These are phyloP conservation scores for Blastomyces parvus DNA, from an alignment of 2,329 filamentous ascomycete genomes.

Conservation along the genomic window DNA sequence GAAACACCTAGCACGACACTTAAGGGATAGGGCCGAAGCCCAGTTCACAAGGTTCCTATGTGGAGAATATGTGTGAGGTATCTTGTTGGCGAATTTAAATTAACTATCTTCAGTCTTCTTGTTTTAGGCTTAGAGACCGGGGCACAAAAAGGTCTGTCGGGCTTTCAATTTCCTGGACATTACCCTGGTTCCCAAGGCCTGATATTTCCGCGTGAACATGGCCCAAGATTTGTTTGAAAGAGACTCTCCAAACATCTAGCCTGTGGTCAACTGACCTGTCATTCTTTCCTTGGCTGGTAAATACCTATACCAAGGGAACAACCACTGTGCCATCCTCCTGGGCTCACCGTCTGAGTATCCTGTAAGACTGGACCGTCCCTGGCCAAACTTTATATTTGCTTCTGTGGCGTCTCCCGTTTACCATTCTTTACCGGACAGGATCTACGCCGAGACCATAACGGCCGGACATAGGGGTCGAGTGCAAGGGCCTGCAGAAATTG, in stretches of 20 bases:
- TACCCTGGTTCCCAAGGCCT: neutral
- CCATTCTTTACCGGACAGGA: neutral
- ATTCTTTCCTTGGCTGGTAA: neutral
- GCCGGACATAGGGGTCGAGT: neutral
- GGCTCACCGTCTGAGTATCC: neutral
- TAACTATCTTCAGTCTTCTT: neutral
- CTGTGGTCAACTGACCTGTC: neutral
- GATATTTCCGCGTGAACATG: neutral
- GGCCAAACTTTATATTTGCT: neutral
- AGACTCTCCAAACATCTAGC: neutral
- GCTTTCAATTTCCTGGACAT: neutral
- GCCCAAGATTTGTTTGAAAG: constrained; percentile 1
- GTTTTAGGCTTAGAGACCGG: constrained; percentile 9
- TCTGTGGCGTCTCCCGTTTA: constrained; percentile 4
- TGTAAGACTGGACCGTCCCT: neutral
- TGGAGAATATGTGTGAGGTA: constrained; percentile 10
- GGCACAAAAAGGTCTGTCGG: neutral
- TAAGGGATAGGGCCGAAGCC: neutral
- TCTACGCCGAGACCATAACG: neutral
- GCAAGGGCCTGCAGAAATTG: neutral
- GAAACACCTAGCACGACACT: neutral
- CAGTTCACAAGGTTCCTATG: constrained; percentile 1
- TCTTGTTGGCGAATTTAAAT: constrained; percentile 10
- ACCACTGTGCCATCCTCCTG: neutral
- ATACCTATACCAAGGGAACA: neutral